Conservation (phyloP, 108 stramenopile species). For the Nannochloropsis oceanica region DNA sequence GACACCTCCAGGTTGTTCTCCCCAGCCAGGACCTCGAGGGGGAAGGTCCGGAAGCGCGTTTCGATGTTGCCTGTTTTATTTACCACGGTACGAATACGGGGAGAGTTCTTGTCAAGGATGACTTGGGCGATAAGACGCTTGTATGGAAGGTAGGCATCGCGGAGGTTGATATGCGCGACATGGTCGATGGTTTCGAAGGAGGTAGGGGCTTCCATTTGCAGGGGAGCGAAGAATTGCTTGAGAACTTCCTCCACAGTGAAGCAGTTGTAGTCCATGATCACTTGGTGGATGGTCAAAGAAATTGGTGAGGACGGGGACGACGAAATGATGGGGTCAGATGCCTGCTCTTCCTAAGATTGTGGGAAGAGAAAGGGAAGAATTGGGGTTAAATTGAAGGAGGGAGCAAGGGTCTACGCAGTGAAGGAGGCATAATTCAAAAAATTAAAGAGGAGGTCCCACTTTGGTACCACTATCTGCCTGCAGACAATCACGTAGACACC, state of each 20-base stretch:
- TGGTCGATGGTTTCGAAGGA: constrained; percentile 83
- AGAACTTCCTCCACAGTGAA: constrained; percentile 16
- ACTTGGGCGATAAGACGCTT: constrained; percentile 70
- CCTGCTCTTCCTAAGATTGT: too few species aligned
- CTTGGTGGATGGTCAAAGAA: not conserved
- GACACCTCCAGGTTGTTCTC: constrained; percentile 42
- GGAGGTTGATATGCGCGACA: constrained; percentile 87
- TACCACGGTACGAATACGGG: constrained; percentile 65
- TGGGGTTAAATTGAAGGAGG: too few species aligned
- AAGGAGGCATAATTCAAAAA: too few species aligned
- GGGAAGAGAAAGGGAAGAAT: too few species aligned
- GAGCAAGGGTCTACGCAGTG: too few species aligned
- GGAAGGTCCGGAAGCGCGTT: constrained; percentile 80
- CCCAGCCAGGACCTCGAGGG: constrained; percentile 83
- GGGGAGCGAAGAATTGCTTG: not conserved
- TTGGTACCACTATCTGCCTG: too few species aligned
- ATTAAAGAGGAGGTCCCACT: too few species aligned
- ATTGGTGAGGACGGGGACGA: not conserved
- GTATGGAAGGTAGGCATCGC: constrained; percentile 66
- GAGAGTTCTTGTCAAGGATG: constrained; percentile 70
- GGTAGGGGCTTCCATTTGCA: not conserved
- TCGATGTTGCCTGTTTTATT: constrained; percentile 83
- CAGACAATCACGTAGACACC: not conserved
- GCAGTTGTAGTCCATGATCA: constrained; percentile 4
- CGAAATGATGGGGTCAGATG: not conserved